Conservation (phyloP, 2,329 filamentous ascomycete genomes). For the Ceratocystis harringtonii region DNA sequence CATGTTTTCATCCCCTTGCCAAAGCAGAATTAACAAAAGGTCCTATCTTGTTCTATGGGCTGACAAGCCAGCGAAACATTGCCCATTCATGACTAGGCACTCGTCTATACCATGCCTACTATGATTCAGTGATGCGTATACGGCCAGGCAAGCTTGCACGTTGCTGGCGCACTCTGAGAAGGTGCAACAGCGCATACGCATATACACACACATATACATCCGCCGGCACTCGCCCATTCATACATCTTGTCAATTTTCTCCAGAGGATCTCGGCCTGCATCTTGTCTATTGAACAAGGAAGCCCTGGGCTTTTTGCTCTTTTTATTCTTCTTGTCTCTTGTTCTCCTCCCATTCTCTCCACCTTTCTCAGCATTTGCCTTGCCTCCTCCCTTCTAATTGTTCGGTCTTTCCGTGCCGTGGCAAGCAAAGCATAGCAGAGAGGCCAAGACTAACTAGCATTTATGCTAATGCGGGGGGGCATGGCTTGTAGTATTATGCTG, state of each 20-base stretch:
- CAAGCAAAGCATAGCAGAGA: no score
- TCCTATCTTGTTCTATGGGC: no score
- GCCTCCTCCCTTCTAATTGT: slow-evolving; percentile 1
- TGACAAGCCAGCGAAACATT: no score
- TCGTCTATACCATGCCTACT: no score
- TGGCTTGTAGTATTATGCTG: not conserved
- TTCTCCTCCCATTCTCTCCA: not conserved
- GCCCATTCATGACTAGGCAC: no score
- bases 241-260: no score
- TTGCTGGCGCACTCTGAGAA: no score
- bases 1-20: not conserved
- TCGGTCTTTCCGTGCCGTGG: slow-evolving; percentile 2
- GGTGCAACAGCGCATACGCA: not conserved
- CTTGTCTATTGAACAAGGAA: not conserved
- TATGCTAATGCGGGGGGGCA: not conserved
- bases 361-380: not conserved
- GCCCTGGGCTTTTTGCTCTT: not conserved
- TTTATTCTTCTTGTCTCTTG: not conserved
- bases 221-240: not conserved
- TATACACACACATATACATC: not conserved
- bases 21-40: no score
- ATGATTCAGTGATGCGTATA: no score
- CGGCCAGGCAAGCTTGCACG: no score
- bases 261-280: no score
- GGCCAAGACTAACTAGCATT: not conserved